A percentile compares a stretch with the other conserved stretches of the same genome.
phyloP scores from a whole-genome alignment of 192 early-diverging fungal genomes.

The Neocallimastix lanati region DNA sequence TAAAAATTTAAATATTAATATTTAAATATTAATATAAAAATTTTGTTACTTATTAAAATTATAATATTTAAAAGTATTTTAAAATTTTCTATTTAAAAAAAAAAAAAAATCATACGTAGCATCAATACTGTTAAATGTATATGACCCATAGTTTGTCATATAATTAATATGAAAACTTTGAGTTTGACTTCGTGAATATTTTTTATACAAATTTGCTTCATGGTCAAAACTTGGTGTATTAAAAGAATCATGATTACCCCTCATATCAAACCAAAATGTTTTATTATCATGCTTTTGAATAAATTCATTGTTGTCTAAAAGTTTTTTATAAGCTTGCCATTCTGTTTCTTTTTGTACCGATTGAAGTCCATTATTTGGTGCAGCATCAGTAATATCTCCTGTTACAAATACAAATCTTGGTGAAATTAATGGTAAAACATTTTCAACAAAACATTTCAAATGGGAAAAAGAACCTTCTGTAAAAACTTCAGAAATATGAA shows the following conservation, averaged over 20 bases:
- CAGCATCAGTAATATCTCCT: background rate
- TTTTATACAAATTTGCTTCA: background rate
- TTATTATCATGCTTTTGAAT: background rate
- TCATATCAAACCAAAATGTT: background rate
- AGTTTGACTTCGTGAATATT: background rate
- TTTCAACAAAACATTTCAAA: constrained; percentile 52
- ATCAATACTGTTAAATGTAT: background rate
- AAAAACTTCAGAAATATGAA: constrained; percentile 63
- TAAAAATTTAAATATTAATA: background rate
- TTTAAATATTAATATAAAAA: background rate
- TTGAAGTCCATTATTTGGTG: background rate
- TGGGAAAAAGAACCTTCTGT: constrained; percentile 49
- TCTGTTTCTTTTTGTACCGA: constrained; percentile 5
- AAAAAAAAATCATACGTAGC: background rate
- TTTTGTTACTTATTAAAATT: no score
- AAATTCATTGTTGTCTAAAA: background rate
- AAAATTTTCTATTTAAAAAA: no score
- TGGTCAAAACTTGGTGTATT: background rate
- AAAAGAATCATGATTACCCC: background rate
- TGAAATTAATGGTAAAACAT: constrained; percentile 52
- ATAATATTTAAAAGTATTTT: no score
- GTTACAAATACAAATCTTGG: constrained; percentile 66
- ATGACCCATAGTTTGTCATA: background rate
- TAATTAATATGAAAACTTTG: background rate
- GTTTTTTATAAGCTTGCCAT: background rate